A percentile compares a stretch with the other conserved stretches of the same genome.
Conservation (phyloP, 1,284 basidiomycete species). For the Cystobasidium slooffiae region DNA sequence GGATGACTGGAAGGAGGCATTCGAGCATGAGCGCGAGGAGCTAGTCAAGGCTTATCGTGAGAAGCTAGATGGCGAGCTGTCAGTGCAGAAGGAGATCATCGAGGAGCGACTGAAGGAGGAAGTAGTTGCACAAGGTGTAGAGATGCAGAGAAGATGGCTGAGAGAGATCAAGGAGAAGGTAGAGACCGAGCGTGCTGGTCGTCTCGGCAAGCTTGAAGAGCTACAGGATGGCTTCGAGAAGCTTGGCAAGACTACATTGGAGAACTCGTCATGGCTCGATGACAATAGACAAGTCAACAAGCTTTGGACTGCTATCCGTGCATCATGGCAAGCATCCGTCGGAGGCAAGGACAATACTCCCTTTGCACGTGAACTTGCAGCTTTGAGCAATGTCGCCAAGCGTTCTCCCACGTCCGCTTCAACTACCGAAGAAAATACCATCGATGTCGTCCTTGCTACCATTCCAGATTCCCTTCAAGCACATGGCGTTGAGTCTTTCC, state of each 20-base stretch:
- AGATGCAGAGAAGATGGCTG: slow-evolving; percentile 95
- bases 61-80: slow-evolving; percentile 84
- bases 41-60: slow-evolving; percentile 80
- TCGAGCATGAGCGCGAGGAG: slow-evolving; percentile 76
- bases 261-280: slow-evolving; percentile 86
- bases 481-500: slow-evolving; percentile 85
- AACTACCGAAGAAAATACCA: slow-evolving; percentile 58
- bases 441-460: slow-evolving; percentile 69
- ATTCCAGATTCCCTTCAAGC: slow-evolving; percentile 69
- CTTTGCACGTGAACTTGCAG: slow-evolving; percentile 86
- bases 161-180: slow-evolving; percentile 93
- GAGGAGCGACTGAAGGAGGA: slow-evolving; percentile 92
- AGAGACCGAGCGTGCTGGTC: slow-evolving; percentile 93
- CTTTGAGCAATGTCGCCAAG: slow-evolving; percentile 63
- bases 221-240: slow-evolving; percentile 87
- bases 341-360: slow-evolving; percentile 66
- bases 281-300: slow-evolving; percentile 86
- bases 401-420: slow-evolving; percentile 27
- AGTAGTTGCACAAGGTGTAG: slow-evolving; percentile 94
- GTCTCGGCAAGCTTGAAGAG: slow-evolving; percentile 91
- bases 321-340: slow-evolving; percentile 58
- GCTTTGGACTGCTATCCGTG: slow-evolving; percentile 60
- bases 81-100: slow-evolving; percentile 87
- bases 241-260: slow-evolving; percentile 85
- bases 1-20: slow-evolving; percentile 79